Evolutionary conservation across 192 early-diverging fungal species (phyloP).

Genomic region (Rhizophagus prolifer): DNA sequence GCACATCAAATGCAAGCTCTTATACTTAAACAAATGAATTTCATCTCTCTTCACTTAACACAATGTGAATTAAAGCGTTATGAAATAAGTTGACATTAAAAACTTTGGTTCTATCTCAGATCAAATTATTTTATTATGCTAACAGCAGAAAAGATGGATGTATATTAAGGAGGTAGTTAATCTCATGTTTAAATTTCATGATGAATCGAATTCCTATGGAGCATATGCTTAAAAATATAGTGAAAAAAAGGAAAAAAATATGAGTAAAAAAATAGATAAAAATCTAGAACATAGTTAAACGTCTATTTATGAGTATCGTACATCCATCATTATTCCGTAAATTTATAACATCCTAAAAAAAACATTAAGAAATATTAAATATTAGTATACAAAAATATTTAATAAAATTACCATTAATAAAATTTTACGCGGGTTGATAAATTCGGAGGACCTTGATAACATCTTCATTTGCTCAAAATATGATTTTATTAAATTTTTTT

Average conservation of each 20-base stretch:
- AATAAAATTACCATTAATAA: conserved; percentile 58
- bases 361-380: neutral
- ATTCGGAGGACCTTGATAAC: conserved; percentile 67
- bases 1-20: conserved; percentile 45
- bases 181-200: conserved; percentile 89
- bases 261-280: too few species aligned
- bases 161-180: conserved; percentile 81
- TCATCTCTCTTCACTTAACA: conserved; percentile 53
- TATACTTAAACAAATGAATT: conserved; percentile 38
- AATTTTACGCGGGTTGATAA: conserved; percentile 89
- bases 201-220: conserved; percentile 83
- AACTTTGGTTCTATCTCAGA: conserved; percentile 86
- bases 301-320: conserved; percentile 12
- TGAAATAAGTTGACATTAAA: conserved; percentile 98
- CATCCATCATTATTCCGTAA: conserved; percentile 74
- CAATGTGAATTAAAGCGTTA: conserved; percentile 80
- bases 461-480: conserved; percentile 85
- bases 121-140: conserved; percentile 79
- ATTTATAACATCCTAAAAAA: conserved; percentile 77
- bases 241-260: too few species aligned
- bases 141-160: conserved; percentile 69
- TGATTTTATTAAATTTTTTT: conserved; percentile 64
- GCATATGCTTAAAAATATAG: too few species aligned
- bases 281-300: too few species aligned
- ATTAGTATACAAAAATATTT: neutral